Conservation (phyloP, 1,284 basidiomycete species). For the Irpex sp. region DNA sequence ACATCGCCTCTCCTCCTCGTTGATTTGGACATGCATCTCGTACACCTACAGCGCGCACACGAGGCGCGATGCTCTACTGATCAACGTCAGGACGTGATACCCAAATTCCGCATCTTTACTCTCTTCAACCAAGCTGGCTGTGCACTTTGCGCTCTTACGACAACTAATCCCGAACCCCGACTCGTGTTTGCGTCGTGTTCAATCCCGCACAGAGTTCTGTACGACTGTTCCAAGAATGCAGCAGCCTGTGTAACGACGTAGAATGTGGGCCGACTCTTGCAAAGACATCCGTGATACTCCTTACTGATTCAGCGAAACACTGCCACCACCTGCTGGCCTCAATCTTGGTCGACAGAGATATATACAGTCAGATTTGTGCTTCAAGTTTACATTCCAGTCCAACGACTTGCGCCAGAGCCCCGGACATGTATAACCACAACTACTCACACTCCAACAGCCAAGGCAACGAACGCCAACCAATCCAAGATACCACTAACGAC, state of each 20-base stretch:
- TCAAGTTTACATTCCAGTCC: background rate
- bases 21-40: background rate
- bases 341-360: slow-evolving; percentile 1
- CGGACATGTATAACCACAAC: slow-evolving; percentile 8
- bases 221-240: slow-evolving; percentile 7
- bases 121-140: background rate
- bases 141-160: background rate
- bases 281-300: background rate
- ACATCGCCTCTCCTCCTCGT: slow-evolving; percentile 2
- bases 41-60: slow-evolving; percentile 5
- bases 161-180: background rate
- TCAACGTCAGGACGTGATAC: slow-evolving; percentile 3
- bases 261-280: slow-evolving; percentile 3
- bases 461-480: background rate
- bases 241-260: slow-evolving; percentile 6
- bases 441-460: background rate
- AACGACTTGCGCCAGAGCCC: background rate
- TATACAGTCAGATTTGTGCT: slow-evolving; percentile 1
- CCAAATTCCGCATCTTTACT: background rate
- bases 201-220: background rate
- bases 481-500: background rate
- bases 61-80: slow-evolving; percentile 4
- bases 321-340: background rate
- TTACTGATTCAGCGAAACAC: background rate
- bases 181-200: slow-evolving; percentile 4